Conservation (phyloP, 331 rosid species). For the Stylosanthes scabra region DNA sequence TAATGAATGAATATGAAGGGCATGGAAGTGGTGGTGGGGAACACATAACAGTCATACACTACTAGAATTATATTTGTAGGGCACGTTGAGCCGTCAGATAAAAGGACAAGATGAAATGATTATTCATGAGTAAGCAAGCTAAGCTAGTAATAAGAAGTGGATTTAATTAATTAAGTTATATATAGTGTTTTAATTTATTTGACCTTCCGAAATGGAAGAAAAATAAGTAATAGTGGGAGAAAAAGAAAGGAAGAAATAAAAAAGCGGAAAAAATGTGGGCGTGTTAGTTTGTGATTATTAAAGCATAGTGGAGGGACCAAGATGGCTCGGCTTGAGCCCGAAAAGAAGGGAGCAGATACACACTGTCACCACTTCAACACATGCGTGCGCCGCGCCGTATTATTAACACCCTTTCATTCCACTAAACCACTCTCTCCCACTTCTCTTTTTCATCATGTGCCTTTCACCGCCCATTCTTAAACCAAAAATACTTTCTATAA, state of each 20-base stretch:
- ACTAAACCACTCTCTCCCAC: not conserved
- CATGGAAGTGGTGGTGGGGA: not conserved
- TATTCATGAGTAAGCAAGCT: not conserved
- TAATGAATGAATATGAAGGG: constrained; percentile 8
- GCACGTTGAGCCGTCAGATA: not conserved
- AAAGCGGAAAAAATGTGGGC: constrained; percentile 23
- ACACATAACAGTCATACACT: not conserved
- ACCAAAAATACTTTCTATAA: not conserved
- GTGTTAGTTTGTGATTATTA: constrained; percentile 29
- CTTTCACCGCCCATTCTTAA: not conserved
- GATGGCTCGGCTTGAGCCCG: constrained; percentile 46
- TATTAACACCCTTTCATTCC: not conserved
- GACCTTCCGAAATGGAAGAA: not conserved
- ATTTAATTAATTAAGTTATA: not conserved
- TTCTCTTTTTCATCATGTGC: not conserved
- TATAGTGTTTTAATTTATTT: not conserved
- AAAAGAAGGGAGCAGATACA: not conserved
- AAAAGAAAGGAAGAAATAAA: not conserved
- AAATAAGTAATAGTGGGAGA: not conserved
- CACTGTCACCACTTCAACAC: not conserved
- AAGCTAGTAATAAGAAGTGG: not conserved
- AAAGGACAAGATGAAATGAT: not conserved
- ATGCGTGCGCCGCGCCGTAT: constrained; percentile 28
- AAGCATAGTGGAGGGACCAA: constrained; percentile 37
- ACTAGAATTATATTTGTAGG: not conserved